These are phyloP conservation scores for Parachaetomium inaequale DNA, from an alignment of 495 filamentous ascomycete genomes.

Conservation along the genomic window DNA sequence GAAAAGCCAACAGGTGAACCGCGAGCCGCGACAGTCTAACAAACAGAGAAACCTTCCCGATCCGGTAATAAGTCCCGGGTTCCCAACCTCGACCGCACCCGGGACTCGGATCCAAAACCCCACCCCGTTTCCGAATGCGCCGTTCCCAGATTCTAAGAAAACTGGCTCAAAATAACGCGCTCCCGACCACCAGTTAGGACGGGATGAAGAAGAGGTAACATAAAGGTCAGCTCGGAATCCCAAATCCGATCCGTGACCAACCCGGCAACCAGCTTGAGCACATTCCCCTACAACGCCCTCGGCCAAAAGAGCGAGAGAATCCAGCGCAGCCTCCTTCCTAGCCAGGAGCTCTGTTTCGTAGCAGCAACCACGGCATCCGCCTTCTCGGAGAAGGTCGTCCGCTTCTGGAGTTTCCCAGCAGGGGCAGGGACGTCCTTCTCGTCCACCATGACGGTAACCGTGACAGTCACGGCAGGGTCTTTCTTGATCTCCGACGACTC, in stretches of 20 bases:
- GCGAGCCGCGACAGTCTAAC: neutral
- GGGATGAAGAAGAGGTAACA: neutral
- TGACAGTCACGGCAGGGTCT: neutral
- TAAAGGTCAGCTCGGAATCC: neutral
- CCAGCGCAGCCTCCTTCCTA: neutral
- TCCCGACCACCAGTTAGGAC: neutral
- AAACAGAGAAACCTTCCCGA: neutral
- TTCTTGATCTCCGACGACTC: neutral
- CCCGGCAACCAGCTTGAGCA: neutral
- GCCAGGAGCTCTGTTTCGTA: neutral
- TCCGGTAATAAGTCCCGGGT: neutral
- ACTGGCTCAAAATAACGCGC: constrained; percentile 9
- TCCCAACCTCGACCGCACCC: neutral
- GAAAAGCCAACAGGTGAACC: neutral
- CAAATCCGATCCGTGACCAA: no score
- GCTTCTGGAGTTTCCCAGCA: neutral
- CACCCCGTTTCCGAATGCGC: neutral
- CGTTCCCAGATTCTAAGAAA: neutral
- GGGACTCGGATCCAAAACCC: no score
- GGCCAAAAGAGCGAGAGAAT: constrained; percentile 11
- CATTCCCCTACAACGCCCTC: neutral
- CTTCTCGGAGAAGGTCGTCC: constrained; percentile 7
- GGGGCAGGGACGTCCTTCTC: neutral
- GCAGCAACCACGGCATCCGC: constrained; percentile 2
- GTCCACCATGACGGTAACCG: neutral